Evolutionary conservation across 2,329 filamentous ascomycete species (phyloP), one percentile per base, ranked within the genome.

Genomic region (Ophiostoma perfectum): DNA sequence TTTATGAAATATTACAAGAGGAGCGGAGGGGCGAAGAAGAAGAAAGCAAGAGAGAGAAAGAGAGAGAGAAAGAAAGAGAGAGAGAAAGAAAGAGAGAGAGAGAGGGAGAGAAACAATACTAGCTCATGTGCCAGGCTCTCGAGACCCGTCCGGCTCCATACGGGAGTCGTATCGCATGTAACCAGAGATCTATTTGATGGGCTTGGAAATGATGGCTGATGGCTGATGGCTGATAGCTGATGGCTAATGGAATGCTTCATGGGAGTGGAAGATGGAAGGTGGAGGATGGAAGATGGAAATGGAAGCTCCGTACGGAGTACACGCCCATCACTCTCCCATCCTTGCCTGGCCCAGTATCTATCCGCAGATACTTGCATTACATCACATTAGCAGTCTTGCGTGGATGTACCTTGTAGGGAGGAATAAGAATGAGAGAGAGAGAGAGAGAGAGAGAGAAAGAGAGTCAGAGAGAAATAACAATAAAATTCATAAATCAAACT

Each of bases 351-450:
- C 36, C 27, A 62, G 58, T 41, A 62, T 38, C 58, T 41, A 62
- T 62, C 58, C 62, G 62, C 55, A 38, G 14, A 60, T 60, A 60
- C 55, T 60, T 60, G 55, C n/a, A 60, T 60, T 36, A 27, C 55
- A 38, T 38, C 27, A 36, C 55, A 60, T 36, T 60, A 4, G 36
- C 11, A 38, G 27, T 16, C n/a, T 4, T 4, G 55, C 38, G 7
- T 18, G 55, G 9, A 60, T 60, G 55, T 60, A 38, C 27, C 27
- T 36, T 11, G 27, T 60, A 18, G 55, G 55, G 38, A 60, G 27
- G 11, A 44, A 44, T 44, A 6, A 2, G 11, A 44, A 44, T 27
- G 7, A n/a, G 3, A 27, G 47, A 14, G n/a, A n/a, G 7, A 55
- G n/a, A 27, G 49, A n/a, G 8, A 9, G 47, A 44, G 27, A 8